These are phyloP conservation scores for Metschnikowia aberdeeniae DNA, from an alignment of 805 yeast species.

Conservation along the genomic window DNA sequence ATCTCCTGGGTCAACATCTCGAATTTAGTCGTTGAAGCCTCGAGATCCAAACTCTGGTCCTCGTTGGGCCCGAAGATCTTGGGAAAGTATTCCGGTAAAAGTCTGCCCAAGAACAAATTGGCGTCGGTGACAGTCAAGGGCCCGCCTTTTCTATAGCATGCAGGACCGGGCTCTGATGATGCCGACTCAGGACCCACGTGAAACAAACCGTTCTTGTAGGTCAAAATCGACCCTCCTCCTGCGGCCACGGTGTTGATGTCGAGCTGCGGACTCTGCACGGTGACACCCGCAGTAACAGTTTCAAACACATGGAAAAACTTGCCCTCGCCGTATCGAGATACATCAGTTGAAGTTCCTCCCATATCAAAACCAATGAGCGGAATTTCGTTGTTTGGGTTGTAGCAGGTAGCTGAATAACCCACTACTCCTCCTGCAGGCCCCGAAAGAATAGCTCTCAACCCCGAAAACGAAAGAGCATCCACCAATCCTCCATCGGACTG, in stretches of 20 bases:
- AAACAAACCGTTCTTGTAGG: constrained; percentile 18
- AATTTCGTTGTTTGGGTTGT: constrained; percentile 34
- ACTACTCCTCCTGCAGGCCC: constrained; percentile 99
- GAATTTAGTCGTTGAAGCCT: constrained; percentile 12
- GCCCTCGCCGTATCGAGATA: constrained; percentile 38
- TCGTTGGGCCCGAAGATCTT: constrained; percentile 17
- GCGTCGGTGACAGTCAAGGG: constrained; percentile 21
- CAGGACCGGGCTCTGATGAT: constrained; percentile 19
- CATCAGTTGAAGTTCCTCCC: constrained; percentile 47
- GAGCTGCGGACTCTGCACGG: constrained; percentile 43
- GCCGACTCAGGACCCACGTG: constrained; percentile 21
- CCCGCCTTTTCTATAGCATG: constrained; percentile 20
- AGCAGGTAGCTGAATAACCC: constrained; percentile 85
- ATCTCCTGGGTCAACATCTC: constrained; percentile 12
- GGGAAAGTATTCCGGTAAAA: constrained; percentile 19
- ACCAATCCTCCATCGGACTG: constrained; percentile 96
- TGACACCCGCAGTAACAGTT: constrained; percentile 43
- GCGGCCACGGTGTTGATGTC: constrained; percentile 46
- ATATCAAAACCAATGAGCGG: constrained; percentile 52
- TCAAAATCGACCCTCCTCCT: constrained; percentile 40
- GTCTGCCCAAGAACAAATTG: constrained; percentile 16
- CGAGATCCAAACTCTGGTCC: constrained; percentile 14
- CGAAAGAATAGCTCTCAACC: constrained; percentile 80
- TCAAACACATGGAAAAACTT: constrained; percentile 40
- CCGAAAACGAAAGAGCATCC: constrained; percentile 78